Percentiles rank a stretch among this genome's conserved stretches.
These are phyloP conservation scores for Phytophthora foliorum DNA, from an alignment of 352 stramenopile genomes.

Conservation along the genomic window DNA sequence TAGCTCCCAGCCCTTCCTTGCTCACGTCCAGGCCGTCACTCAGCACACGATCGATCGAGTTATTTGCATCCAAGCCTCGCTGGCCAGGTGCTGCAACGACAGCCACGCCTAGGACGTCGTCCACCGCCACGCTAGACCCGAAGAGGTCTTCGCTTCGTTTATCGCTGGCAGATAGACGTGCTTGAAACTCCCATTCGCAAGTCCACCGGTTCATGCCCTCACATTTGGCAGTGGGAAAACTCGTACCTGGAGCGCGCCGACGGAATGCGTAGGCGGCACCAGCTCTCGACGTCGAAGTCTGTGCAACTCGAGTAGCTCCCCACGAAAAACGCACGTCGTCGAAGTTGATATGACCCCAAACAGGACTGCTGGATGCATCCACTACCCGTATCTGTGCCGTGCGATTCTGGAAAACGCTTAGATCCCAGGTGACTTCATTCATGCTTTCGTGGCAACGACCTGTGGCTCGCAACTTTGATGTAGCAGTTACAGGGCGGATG, in stretches of 20 bases:
- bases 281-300: slow-evolving; percentile 70
- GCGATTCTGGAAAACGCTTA: slow-evolving; percentile 81
- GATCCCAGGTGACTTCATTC: slow-evolving; percentile 90
- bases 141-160: slow-evolving; percentile 90
- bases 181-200: slow-evolving; percentile 92
- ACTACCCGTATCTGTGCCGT: slow-evolving; percentile 95
- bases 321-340: slow-evolving; percentile 96
- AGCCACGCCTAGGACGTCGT: slow-evolving; percentile 83
- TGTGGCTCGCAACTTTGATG: slow-evolving; percentile 85
- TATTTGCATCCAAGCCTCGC: slow-evolving; percentile 86
- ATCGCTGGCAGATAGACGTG: slow-evolving; percentile 90
- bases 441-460: slow-evolving; percentile 94
- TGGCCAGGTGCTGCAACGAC: slow-evolving; percentile 84
- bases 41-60: slow-evolving; percentile 61
- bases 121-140: slow-evolving; percentile 87
- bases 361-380: slow-evolving; percentile 81
- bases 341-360: slow-evolving; percentile 98
- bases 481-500: slow-evolving; percentile 31
- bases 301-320: slow-evolving; percentile 59
- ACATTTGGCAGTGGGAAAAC: slow-evolving; percentile 51
- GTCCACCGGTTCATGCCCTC: slow-evolving; percentile 65
- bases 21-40: slow-evolving; percentile 29
- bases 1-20: slow-evolving; percentile 31
- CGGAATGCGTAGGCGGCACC: slow-evolving; percentile 87
- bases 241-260: slow-evolving; percentile 58